Base-by-base conservation (phyloP, 805 yeast genomes). In the Kodamaea lidongshanica region DNA sequence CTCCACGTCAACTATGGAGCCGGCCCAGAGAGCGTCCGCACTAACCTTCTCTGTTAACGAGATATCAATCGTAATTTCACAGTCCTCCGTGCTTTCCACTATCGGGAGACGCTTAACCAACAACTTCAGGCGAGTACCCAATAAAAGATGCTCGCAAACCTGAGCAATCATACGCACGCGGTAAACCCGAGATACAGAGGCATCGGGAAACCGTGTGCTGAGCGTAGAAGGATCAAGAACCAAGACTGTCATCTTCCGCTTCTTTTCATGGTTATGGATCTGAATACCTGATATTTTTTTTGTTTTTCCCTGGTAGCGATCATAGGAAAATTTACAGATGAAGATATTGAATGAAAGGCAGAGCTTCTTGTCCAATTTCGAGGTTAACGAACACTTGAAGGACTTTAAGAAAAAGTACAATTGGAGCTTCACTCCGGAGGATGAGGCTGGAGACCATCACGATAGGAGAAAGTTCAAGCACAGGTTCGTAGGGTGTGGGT, bases 281-380 rank as follows among this genome's bases (percentile, higher is more conserved):
- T 19, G 8, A 19, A 19, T 10, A 19, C 9, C 20, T 8, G 20
- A 8, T 19, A 19, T 19, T 19, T 19, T 8, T 8, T 8, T 19
- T 19, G 9, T 19, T 8, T 19, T 19, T 19, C 10, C 10, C 10
- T 19, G 20, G 20, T 8, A 8, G 10, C 20, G 10, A 8, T 19
- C 12, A n/a, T 22, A n/a, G 11, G 12, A 22, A 17, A 18, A 29
- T 23, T 32, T 32, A 17, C 26, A 12, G 23, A 40, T 40, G 44
- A 38, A 74, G 63, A 56, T 77, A 25, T 64, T 69, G 30, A 61
- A 55, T 15, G 56, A 64, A 23, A 55, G 86, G 35, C 80, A 75
- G 25, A 67, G 70, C 33, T 63, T 81, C 35, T 57, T 82, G 19
- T 71, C 85, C 25, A 77, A 81, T 48, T 71, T 56, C 38, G 92